Percentiles rank a stretch among this genome's conserved stretches.
Evolutionary conservation across 148 eudicot species (phyloP).

Genomic region (Heliosperma pusillum): DNA sequence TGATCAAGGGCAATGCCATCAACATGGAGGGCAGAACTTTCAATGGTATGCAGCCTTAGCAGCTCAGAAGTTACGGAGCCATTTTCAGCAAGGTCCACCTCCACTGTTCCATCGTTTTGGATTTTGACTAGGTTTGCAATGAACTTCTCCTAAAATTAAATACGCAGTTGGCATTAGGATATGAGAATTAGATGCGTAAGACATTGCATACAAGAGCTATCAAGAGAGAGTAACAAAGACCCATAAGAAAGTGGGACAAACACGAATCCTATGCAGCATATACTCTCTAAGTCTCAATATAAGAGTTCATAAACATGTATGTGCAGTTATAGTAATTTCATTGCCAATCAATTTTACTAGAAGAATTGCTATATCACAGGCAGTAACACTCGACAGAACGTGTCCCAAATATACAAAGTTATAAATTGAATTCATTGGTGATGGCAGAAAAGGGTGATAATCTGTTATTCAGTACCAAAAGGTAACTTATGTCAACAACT

Average conservation of each 20-base stretch:
- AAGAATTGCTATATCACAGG: neutral
- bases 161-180: constrained; percentile 14
- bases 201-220: neutral
- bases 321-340: neutral
- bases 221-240: constrained; percentile 1
- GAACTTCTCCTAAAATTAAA: constrained; percentile 60
- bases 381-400: neutral
- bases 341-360: neutral
- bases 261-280: neutral
- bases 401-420: neutral
- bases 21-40: constrained; percentile 33
- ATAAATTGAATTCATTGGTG: neutral
- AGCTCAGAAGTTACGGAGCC: constrained; percentile 73
- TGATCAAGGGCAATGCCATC: constrained; percentile 38
- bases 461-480: neutral
- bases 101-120: constrained; percentile 86
- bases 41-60: constrained; percentile 60
- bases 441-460: neutral
- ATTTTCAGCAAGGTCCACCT: constrained; percentile 63
- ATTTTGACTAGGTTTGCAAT: constrained; percentile 71
- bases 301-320: neutral
- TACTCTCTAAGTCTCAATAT: neutral
- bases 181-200: neutral
- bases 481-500: neutral
- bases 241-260: neutral